Base-by-base conservation (phyloP, 306 rosid species). In the Medicago lupulina region DNA sequence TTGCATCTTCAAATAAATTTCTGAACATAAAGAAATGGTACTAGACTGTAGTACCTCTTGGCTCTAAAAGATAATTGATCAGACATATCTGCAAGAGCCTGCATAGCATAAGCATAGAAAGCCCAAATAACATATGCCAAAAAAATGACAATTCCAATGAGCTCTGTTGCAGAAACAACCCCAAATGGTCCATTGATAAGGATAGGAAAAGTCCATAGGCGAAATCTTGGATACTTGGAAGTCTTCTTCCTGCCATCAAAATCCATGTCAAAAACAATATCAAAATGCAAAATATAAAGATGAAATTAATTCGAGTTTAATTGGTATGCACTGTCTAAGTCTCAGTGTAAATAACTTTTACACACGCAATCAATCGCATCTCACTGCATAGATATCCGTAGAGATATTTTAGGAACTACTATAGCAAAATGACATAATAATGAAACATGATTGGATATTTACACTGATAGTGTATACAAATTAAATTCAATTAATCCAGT, bases 181-280 rank as follows among this genome's bases (percentile, higher is more conserved):
- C 96, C 97, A 55, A 93, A 87, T 31, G 98, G 96, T 49, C 97
- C 98, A 18, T 88, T 87, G 64, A 93, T 89, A 49, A 93, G 51
- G 84, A 89, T 88, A 43, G 98, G 98, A 67, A 91, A 84, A 0
- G 98, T 93, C 98, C 97, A 93, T 67, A 91, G 85, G 51, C 92
- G 81, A 55, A 80, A 86, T 16, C 91, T 83, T 17, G 98, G 93
- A 76, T 51, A 13, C 59, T 74, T 81, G 49, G 83, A 76, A 57
- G 31, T 67, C 85, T 83, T 88, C 81, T 85, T 89, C 82, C 96
- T 92, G 75, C 76, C 47, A 81, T 47, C n/a, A 61, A 62, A 55
- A 47, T 28, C 57, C 77, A 76, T 49, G 9, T 60, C 19, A 66
- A 21, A 73, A 70, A 9, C 18, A 41, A 46, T 8, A n/a, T n/a